These are phyloP conservation scores for Fusarium oligoseptatum DNA, from an alignment of 2,329 filamentous ascomycete species.

Conservation along the genomic window DNA sequence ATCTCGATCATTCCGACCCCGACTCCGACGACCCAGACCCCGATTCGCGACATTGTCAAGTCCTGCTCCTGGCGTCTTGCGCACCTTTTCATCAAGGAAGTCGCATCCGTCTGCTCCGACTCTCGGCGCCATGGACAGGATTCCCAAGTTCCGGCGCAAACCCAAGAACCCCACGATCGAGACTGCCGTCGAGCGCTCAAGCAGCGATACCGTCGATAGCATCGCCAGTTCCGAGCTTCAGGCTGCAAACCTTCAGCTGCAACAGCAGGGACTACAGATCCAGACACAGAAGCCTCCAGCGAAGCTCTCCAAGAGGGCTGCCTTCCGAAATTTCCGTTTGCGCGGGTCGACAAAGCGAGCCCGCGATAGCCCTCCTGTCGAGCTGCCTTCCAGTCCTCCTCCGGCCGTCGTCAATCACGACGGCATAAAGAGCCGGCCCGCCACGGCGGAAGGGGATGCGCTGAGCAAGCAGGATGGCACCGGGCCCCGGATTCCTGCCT, in stretches of 20 bases:
- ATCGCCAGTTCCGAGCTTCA: slow-evolving; percentile 45
- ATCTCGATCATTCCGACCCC: slow-evolving; percentile 28
- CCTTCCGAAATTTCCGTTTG: slow-evolving; percentile 61
- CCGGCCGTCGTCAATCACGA: slow-evolving; percentile 55
- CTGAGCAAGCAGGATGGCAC: slow-evolving; percentile 28
- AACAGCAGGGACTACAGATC: slow-evolving; percentile 29
- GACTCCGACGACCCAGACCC: slow-evolving; percentile 13
- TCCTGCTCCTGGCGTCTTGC: slow-evolving; percentile 26
- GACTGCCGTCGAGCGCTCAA: slow-evolving; percentile 54
- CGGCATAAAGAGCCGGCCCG: slow-evolving; percentile 47
- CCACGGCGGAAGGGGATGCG: slow-evolving; percentile 35
- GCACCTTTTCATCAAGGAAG: slow-evolving; percentile 26
- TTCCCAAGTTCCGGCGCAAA: slow-evolving; percentile 59
- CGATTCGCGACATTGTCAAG: slow-evolving; percentile 21
- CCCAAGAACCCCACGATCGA: slow-evolving; percentile 60
- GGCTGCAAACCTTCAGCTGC: slow-evolving; percentile 38
- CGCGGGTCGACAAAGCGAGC: slow-evolving; percentile 62
- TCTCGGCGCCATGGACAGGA: slow-evolving; percentile 55
- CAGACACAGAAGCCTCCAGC: slow-evolving; percentile 33
- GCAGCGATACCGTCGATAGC: slow-evolving; percentile 47
- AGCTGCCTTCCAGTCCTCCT: slow-evolving; percentile 47
- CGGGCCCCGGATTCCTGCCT: slow-evolving; percentile 52
- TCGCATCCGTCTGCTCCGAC: slow-evolving; percentile 22
- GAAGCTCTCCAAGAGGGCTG: slow-evolving; percentile 51
- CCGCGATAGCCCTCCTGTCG: slow-evolving; percentile 56